A percentile compares a stretch with the other conserved stretches of the same genome.
Conservation (phyloP, 306 rosid species). For the Luffa aegyptiaca region DNA sequence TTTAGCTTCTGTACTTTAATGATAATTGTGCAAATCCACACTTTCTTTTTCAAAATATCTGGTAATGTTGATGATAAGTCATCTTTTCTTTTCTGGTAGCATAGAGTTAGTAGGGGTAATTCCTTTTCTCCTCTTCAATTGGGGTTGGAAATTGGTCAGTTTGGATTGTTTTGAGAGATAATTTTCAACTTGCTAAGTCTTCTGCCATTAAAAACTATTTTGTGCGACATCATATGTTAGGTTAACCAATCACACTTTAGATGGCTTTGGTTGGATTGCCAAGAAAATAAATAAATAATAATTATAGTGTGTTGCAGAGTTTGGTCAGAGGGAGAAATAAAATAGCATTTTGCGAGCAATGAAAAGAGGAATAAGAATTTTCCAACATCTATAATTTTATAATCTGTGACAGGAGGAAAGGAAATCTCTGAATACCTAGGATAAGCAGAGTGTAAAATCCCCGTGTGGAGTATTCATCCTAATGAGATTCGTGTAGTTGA, state of each 20-base stretch:
- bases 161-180: neutral
- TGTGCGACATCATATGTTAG: too few relatives aligned
- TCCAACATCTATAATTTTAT: neutral
- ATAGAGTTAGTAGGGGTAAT: neutral
- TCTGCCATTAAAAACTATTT: neutral
- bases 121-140: neutral
- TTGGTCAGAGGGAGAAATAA: neutral
- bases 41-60: neutral
- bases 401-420: neutral
- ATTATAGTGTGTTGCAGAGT: neutral
- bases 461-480: neutral
- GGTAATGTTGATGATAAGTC: neutral
- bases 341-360: neutral
- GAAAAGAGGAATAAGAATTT: neutral
- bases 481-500: neutral
- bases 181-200: neutral
- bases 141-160: neutral
- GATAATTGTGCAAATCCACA: neutral
- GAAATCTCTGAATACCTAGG: neutral
- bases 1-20: neutral
- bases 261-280: too few relatives aligned
- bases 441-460: neutral
- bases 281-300: too few relatives aligned
- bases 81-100: neutral
- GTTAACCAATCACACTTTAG: too few relatives aligned